These are phyloP conservation scores for Microdochium paspali DNA, from an alignment of 2,329 filamentous ascomycete genomes.

Conservation along the genomic window DNA sequence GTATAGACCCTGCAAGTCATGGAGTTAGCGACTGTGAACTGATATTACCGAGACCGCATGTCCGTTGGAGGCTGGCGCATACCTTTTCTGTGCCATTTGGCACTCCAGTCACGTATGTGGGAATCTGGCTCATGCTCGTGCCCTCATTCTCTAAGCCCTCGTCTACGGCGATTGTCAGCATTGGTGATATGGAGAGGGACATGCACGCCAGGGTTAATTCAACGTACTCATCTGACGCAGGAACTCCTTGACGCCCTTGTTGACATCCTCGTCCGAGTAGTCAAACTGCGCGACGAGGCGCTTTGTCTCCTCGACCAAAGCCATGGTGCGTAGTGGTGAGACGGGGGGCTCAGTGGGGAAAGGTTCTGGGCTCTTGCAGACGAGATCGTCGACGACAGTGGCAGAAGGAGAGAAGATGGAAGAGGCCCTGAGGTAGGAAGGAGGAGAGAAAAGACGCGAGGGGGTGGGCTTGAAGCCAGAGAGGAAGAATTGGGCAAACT, in stretches of 20 bases:
- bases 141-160: conserved; percentile 73
- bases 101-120: conserved; percentile 90
- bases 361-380: conserved; percentile 45
- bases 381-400: conserved; percentile 28
- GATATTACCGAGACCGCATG: no score
- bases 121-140: conserved; percentile 86
- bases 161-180: no score
- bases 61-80: no score
- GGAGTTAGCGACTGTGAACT: conserved; percentile 3
- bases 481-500: conserved; percentile 45
- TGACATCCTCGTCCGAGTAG: conserved; percentile 68
- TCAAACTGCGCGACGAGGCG: conserved; percentile 80
- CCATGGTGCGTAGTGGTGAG: conserved; percentile 50
- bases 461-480: conserved; percentile 36
- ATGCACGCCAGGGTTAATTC: background rate
- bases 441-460: conserved; percentile 19
- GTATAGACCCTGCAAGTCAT: conserved; percentile 66
- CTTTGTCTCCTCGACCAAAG: conserved; percentile 61
- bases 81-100: conserved; percentile 98
- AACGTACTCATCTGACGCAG: conserved; percentile 67
- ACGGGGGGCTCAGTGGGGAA: conserved; percentile 45
- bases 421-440: conserved; percentile 15
- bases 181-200: no score
- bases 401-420: conserved; percentile 32
- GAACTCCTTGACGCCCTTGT: conserved; percentile 76